Evolutionary conservation across 2,329 filamentous ascomycete genomes (phyloP), one percentile per base, ranked within the genome.

Genomic region (Trichoderma guizhouense): DNA sequence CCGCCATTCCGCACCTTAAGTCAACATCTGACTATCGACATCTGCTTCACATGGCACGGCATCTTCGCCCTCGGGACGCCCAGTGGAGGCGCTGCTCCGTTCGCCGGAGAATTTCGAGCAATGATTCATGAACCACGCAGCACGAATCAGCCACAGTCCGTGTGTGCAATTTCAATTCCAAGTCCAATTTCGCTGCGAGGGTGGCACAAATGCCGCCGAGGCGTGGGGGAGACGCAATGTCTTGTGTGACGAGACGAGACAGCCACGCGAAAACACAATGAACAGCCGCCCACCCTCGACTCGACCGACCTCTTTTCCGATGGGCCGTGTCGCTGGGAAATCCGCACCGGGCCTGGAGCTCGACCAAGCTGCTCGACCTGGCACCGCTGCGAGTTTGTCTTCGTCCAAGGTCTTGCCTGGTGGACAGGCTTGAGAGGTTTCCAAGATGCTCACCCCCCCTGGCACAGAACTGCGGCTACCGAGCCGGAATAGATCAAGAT

Each of bases 401-500:
- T 24, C 11, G 5, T 53, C 47, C 47, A 21, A 12, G n/a, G 43
- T 24, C 24, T 51, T 36, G 53, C 32, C 34, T 47, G 15, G 26
- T 30, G 9, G 32, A 34, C 28, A 26, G 36, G 39, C 34, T 47
- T 5, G 36, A 47, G 26, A 36, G n/a, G 14, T 26, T 55, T 60
- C 64, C 30, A 30, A 34, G 21, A 39, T 30, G 34, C 28, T 14
- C 39, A 30, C 62, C 66, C 72, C 71, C 72, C 71, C 34, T 51
- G 71, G 69, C 72, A 69, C 65, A 57, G 71, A 74, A 72, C 71
- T 60, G 62, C 67, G 73, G 72, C 66, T 61, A 28, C 66, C 47
- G 51, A 51, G 21, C 66, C 53, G 57, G 57, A 39, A 69, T 53
- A 69, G 66, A 69, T 69, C 57, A 61, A 53, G 57, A 69, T 69